Evolutionary conservation across 2,329 filamentous ascomycete genomes (phyloP).

Genomic region (Ceratocystis ficicola): DNA sequence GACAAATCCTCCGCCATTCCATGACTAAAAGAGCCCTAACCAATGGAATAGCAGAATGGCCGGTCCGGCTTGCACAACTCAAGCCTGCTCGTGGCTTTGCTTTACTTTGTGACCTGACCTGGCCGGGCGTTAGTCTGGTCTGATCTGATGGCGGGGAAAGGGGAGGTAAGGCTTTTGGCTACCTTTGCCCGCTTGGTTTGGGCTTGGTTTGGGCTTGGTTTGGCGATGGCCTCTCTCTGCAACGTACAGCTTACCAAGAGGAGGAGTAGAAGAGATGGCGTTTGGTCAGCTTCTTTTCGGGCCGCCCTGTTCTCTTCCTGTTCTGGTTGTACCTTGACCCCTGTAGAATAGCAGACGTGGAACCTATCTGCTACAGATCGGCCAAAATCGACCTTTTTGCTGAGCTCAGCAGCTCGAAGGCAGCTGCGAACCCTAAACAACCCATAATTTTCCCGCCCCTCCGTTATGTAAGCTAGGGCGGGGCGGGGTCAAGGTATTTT

Average conservation of each 20-base stretch:
- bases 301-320: not conserved
- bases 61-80: not conserved
- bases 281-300: too few relatives aligned
- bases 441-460: slow-evolving; percentile 1
- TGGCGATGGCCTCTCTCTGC: too few relatives aligned
- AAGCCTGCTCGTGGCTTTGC: slow-evolving; percentile 1
- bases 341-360: not conserved
- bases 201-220: too few relatives aligned
- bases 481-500: too few relatives aligned
- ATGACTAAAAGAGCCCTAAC: not conserved
- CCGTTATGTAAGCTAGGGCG: not conserved
- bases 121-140: too few relatives aligned
- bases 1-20: too few relatives aligned
- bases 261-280: too few relatives aligned
- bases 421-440: not conserved
- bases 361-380: not conserved
- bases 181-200: too few relatives aligned
- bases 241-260: too few relatives aligned
- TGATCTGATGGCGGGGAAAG: too few relatives aligned
- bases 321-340: not conserved
- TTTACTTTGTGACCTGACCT: not conserved
- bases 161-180: too few relatives aligned
- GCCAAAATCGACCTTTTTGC: not conserved
- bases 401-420: too few relatives aligned
- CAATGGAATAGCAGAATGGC: not conserved